A percentile compares a stretch with the other conserved stretches of the same genome.
Conservation (phyloP, 805 yeast genomes). For the Yamadazyma takamatsuzukensis region DNA sequence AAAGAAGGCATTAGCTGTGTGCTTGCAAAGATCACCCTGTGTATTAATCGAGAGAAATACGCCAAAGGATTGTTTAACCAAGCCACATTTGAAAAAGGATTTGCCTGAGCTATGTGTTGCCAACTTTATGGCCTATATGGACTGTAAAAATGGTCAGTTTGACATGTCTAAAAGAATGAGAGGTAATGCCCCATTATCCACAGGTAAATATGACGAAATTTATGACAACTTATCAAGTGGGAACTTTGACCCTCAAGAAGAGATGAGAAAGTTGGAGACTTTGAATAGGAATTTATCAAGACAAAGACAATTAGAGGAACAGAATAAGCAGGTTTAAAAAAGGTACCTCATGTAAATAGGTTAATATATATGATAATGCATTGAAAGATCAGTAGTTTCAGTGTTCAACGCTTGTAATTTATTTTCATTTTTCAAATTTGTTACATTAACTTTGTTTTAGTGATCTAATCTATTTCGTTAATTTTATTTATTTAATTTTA, state of each 20-base stretch:
- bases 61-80: conserved; percentile 81
- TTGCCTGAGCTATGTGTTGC: conserved; percentile 87
- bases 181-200: conserved; percentile 90
- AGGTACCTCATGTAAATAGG: too few relatives aligned
- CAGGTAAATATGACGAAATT: conserved; percentile 89
- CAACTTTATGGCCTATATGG: conserved; percentile 79
- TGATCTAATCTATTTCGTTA: too few relatives aligned
- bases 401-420: too few relatives aligned
- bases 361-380: too few relatives aligned
- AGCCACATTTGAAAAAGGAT: conserved; percentile 71
- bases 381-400: too few relatives aligned
- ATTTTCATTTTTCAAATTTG: too few relatives aligned
- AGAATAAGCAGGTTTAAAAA: too few relatives aligned
- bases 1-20: conserved; percentile 90
- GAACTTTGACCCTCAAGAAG: conserved; percentile 76
- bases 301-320: conserved; percentile 20
- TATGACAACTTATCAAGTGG: conserved; percentile 77
- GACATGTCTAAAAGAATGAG: conserved; percentile 89
- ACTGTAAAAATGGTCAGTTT: conserved; percentile 85
- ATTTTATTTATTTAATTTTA: too few relatives aligned
- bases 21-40: conserved; percentile 95
- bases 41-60: conserved; percentile 86
- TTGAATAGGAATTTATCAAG: conserved; percentile 49
- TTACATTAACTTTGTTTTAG: too few relatives aligned
- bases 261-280: conserved; percentile 65